Evolutionary conservation across 2,329 filamentous ascomycete genomes (phyloP).

Genomic region (Arthroderma uncinatum): DNA sequence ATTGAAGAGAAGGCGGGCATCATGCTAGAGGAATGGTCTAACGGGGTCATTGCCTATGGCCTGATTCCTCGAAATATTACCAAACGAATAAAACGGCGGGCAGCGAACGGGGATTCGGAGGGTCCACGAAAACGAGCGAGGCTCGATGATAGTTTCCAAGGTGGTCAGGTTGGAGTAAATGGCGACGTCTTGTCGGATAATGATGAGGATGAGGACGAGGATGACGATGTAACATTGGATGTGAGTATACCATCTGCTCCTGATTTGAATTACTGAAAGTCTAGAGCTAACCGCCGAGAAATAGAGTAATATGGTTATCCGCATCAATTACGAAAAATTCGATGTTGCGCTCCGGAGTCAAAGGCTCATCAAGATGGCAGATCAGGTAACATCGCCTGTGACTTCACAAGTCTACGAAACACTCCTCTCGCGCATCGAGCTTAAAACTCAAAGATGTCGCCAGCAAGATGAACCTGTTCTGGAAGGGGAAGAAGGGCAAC

Average conservation of each 20-base stretch:
- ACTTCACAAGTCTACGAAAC: conserved; percentile 70
- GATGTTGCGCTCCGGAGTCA: conserved; percentile 71
- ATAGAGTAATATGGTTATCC: conserved; percentile 61
- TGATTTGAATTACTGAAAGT: neutral
- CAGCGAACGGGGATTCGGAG: conserved; percentile 16
- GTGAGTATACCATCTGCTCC: conserved; percentile 19
- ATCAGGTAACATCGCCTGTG: conserved; percentile 57
- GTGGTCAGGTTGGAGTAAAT: conserved; percentile 22
- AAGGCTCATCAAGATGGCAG: conserved; percentile 60
- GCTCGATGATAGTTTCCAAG: conserved; percentile 6
- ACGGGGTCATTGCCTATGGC: conserved; percentile 27
- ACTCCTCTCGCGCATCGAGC: conserved; percentile 59
- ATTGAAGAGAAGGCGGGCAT: conserved; percentile 22
- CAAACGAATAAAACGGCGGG: conserved; percentile 26
- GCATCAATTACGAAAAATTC: conserved; percentile 76
- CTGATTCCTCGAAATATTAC: conserved; percentile 25
- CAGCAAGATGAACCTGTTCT: conserved; percentile 28
- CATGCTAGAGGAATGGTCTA: conserved; percentile 25
- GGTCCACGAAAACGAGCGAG: conserved; percentile 13
- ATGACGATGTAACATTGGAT: conserved; percentile 24
- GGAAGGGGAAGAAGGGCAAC: conserved; percentile 33
- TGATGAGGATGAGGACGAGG: conserved; percentile 29
- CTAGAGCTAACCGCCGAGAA: conserved; percentile 2
- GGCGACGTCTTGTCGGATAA: conserved; percentile 21
- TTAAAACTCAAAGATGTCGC: conserved; percentile 56